These are phyloP conservation scores for Dictyostelium intermedium DNA, from an alignment of 78 protist species.

Conservation along the genomic window DNA sequence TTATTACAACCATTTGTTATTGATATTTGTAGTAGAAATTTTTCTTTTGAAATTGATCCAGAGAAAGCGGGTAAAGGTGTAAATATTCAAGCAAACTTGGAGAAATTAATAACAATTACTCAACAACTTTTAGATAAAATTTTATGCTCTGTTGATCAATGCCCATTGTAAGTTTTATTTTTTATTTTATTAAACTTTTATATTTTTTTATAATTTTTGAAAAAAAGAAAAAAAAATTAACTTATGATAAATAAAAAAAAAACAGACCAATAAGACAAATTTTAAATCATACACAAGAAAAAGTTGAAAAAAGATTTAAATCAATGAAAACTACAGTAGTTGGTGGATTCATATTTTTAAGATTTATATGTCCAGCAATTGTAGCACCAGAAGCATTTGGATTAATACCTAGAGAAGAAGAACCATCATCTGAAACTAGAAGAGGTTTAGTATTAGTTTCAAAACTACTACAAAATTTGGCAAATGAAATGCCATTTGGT, in stretches of 20 bases:
- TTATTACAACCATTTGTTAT: constrained; percentile 55
- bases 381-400: constrained; percentile 77
- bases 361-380: constrained; percentile 73
- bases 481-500: constrained; percentile 75
- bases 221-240: too few species aligned
- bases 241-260: too few species aligned
- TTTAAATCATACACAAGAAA: constrained; percentile 50
- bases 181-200: neutral
- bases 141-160: constrained; percentile 29
- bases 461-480: constrained; percentile 48
- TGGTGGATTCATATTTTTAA: constrained; percentile 56
- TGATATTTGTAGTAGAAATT: constrained; percentile 55
- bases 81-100: constrained; percentile 36
- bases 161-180: constrained; percentile 29
- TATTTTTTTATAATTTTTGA: too few species aligned
- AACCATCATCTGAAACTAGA: constrained; percentile 42
- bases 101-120: constrained; percentile 46
- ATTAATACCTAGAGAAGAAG: constrained; percentile 26
- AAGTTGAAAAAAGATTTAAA: constrained; percentile 46
- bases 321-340: constrained; percentile 63
- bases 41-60: constrained; percentile 60
- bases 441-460: constrained; percentile 55
- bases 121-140: constrained; percentile 65
- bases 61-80: constrained; percentile 66
- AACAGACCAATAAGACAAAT: constrained; percentile 41